Evolutionary conservation across 495 filamentous ascomycete genomes (phyloP).

Genomic region (Penicillium simplicissimum): DNA sequence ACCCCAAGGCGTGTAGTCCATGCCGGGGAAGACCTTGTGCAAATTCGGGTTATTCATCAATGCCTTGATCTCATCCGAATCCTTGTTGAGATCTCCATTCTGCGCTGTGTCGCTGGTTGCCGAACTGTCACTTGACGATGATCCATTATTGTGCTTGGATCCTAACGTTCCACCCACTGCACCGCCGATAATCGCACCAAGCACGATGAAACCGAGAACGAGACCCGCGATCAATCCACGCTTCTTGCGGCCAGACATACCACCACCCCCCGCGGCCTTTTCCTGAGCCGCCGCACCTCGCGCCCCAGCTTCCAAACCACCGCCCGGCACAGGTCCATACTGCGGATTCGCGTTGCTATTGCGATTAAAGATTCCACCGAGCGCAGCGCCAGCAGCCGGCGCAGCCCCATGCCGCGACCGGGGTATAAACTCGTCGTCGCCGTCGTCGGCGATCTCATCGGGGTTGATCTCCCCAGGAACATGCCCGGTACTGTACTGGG

Average conservation of each 20-base stretch:
- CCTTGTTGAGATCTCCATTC: conserved; percentile 69
- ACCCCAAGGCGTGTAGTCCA: conserved; percentile 93
- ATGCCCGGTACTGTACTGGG: conserved; percentile 56
- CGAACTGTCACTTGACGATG: conserved; percentile 13
- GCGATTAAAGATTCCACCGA: conserved; percentile 41
- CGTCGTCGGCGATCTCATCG: conserved; percentile 79
- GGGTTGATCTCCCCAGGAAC: conserved; percentile 65
- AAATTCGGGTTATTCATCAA: conserved; percentile 78
- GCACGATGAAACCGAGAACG: conserved; percentile 60
- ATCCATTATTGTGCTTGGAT: conserved; percentile 39
- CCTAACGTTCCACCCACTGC: conserved; percentile 72
- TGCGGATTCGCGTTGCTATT: conserved; percentile 41
- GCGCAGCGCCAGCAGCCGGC: conserved; percentile 47
- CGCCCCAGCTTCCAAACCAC: conserved; percentile 25
- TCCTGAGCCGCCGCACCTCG: conserved; percentile 14
- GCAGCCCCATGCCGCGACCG: conserved; percentile 39
- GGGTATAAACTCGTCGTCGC: conserved; percentile 70
- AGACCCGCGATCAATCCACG: conserved; percentile 67
- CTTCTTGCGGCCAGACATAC: conserved; percentile 62
- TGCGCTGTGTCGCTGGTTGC: conserved; percentile 45
- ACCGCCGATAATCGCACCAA: conserved; percentile 75
- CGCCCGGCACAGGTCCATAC: conserved; percentile 58
- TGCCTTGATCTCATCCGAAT: conserved; percentile 77
- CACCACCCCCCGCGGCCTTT: conserved; percentile 20
- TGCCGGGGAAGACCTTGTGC: conserved; percentile 93